Conservation (phyloP, 352 stramenopile genomes). For the Phytophthora palmivora region DNA sequence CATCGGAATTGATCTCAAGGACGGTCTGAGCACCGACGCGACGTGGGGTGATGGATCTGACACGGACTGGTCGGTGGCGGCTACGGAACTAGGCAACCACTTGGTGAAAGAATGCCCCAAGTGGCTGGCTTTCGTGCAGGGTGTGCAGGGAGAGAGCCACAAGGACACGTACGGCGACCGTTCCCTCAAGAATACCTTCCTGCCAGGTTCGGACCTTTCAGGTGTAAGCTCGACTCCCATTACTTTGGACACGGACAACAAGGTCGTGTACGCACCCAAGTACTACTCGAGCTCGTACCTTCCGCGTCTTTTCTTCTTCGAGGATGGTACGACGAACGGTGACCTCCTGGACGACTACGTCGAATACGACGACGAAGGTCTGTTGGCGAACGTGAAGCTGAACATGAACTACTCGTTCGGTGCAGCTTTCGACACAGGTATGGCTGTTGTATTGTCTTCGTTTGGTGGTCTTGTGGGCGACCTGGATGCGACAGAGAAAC, state of each 20-base stretch:
- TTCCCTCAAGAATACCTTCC: constrained; percentile 74
- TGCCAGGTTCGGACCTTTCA: constrained; percentile 71
- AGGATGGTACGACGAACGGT: constrained; percentile 47
- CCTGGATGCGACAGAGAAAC: constrained; percentile 57
- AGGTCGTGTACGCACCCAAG: constrained; percentile 85
- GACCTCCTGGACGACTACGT: constrained; percentile 72
- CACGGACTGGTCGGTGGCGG: constrained; percentile 77
- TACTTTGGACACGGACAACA: constrained; percentile 61
- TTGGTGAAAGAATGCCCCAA: constrained; percentile 70
- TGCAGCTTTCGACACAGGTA: constrained; percentile 57
- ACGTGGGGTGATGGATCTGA: constrained; percentile 83
- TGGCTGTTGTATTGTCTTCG: constrained; percentile 78
- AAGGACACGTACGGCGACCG: constrained; percentile 67
- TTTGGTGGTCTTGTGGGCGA: constrained; percentile 80
- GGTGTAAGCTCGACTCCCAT: constrained; percentile 58
- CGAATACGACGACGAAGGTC: constrained; percentile 57
- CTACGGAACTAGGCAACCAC: constrained; percentile 72
- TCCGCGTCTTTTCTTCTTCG: constrained; percentile 77
- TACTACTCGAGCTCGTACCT: constrained; percentile 77
- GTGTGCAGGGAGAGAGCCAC: constrained; percentile 70
- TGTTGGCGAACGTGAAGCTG: constrained; percentile 69
- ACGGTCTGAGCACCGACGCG: constrained; percentile 61
- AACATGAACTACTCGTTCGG: constrained; percentile 90
- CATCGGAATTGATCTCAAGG: constrained; percentile 87
- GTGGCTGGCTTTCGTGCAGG: constrained; percentile 84